These are phyloP conservation scores for Eimeria mitis DNA, from an alignment of 169 alveolate species.

Conservation along the genomic window DNA sequence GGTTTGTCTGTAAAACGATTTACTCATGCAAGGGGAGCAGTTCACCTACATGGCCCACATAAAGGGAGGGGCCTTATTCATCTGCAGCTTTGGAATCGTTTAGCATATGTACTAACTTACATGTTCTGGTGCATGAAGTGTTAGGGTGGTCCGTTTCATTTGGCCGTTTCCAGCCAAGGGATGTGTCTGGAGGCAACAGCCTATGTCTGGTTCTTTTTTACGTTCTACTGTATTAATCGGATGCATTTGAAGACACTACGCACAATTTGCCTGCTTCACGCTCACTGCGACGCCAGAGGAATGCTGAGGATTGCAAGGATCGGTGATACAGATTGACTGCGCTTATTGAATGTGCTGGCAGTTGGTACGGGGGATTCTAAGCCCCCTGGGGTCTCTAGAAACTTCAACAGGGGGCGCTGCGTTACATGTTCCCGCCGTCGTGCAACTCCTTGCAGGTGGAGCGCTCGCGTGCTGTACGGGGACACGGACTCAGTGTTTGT, in stretches of 20 bases:
- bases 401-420: neutral
- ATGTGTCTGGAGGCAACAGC: neutral
- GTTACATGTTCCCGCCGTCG: neutral
- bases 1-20: neutral
- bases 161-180: neutral
- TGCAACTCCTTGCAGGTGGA: conserved; percentile 78
- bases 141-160: neutral
- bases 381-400: neutral
- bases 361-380: neutral
- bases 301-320: neutral
- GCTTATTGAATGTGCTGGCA: neutral
- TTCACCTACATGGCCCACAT: neutral
- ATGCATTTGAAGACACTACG: too few species aligned
- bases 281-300: neutral
- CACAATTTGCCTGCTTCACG: neutral
- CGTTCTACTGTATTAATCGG: neutral
- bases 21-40: neutral
- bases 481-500: conserved; percentile 99
- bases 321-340: neutral
- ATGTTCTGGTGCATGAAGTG: neutral
- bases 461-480: conserved; percentile 96
- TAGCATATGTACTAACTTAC: neutral
- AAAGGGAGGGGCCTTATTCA: neutral
- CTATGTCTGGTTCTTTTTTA: neutral
- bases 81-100: neutral